Evolutionary conservation across 192 early-diverging fungal genomes (phyloP).

Genomic region (Coemansia sp.): DNA sequence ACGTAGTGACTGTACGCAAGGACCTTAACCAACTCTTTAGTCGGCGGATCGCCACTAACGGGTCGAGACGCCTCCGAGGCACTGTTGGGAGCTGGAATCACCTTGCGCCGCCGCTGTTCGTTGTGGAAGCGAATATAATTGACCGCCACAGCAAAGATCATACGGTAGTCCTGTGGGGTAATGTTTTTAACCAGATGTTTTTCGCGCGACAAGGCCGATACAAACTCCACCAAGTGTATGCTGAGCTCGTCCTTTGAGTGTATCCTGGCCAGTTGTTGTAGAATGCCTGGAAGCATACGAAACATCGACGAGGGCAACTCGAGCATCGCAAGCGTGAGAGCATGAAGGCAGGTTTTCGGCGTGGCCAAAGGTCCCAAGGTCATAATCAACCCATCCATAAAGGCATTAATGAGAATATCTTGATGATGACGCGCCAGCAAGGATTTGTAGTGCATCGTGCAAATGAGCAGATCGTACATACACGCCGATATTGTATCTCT

Average conservation of each 20-base stretch:
- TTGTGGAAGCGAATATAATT: slow-evolving; percentile 73
- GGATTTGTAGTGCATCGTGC: slow-evolving; percentile 49
- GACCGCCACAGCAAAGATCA: slow-evolving; percentile 88
- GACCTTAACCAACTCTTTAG: slow-evolving; percentile 11
- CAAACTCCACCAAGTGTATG: slow-evolving; percentile 88
- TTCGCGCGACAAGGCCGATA: slow-evolving; percentile 80
- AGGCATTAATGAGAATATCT: slow-evolving; percentile 71
- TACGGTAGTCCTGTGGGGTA: slow-evolving; percentile 74
- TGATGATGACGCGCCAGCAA: slow-evolving; percentile 65
- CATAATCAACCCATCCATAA: slow-evolving; percentile 68
- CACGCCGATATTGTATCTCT: slow-evolving; percentile 21
- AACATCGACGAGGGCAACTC: slow-evolving; percentile 79
- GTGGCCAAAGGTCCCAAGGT: slow-evolving; percentile 60
- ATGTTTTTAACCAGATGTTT: slow-evolving; percentile 80
- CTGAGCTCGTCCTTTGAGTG: slow-evolving; percentile 76
- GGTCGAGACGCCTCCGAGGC: neutral
- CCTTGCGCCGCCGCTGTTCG: slow-evolving; percentile 41
- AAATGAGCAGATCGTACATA: slow-evolving; percentile 32
- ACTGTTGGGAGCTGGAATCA: neutral
- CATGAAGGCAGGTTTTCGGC: slow-evolving; percentile 80
- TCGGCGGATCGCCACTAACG: neutral
- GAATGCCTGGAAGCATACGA: slow-evolving; percentile 67
- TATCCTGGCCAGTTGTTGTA: slow-evolving; percentile 78
- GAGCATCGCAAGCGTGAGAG: slow-evolving; percentile 74
- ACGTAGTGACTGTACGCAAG: slow-evolving; percentile 76